phyloP scores from a whole-genome alignment of 2,329 filamentous ascomycete genomes.

The Amesomyces nigricolor region DNA sequence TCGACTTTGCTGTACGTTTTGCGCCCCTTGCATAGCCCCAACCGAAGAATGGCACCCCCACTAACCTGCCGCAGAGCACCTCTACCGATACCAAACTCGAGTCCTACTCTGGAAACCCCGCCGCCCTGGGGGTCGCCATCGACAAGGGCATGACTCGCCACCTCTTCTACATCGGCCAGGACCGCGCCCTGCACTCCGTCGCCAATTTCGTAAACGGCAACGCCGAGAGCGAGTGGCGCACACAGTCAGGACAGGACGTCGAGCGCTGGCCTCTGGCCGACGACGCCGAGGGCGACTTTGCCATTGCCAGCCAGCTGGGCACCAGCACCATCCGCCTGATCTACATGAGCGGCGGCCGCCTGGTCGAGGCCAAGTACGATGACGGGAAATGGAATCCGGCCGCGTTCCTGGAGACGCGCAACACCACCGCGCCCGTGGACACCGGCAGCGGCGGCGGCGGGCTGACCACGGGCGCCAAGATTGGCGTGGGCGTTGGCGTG shows the following conservation, averaged over 20 bases:
- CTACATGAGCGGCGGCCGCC: constrained; percentile 29
- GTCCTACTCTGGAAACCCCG: constrained; percentile 27
- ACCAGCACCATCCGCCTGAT: constrained; percentile 28
- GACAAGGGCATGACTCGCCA: constrained; percentile 26
- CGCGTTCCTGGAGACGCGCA: too few species aligned
- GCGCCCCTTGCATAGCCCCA: too few species aligned
- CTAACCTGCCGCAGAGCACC: constrained; percentile 5
- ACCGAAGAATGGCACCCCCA: too few species aligned
- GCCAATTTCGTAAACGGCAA: constrained; percentile 3
- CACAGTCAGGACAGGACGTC: constrained; percentile 19
- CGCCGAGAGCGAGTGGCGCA: constrained; percentile 23
- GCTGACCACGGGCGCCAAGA: too few species aligned
- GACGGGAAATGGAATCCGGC: constrained; percentile 23
- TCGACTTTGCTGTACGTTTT: not conserved
- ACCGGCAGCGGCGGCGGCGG: too few species aligned
- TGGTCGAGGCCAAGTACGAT: constrained; percentile 27
- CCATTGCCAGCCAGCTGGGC: constrained; percentile 23
- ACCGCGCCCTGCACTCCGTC: constrained; percentile 19
- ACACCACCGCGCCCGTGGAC: too few species aligned
- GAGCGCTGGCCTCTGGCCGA: constrained; percentile 29
- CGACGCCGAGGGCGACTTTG: constrained; percentile 24
- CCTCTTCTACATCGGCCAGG: constrained; percentile 34
- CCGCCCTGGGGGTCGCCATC: constrained; percentile 26
- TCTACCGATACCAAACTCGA: constrained; percentile 22
- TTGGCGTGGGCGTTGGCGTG: too few species aligned